Conservation (phyloP, 495 filamentous ascomycete species). For the Neurospora cerealis region DNA sequence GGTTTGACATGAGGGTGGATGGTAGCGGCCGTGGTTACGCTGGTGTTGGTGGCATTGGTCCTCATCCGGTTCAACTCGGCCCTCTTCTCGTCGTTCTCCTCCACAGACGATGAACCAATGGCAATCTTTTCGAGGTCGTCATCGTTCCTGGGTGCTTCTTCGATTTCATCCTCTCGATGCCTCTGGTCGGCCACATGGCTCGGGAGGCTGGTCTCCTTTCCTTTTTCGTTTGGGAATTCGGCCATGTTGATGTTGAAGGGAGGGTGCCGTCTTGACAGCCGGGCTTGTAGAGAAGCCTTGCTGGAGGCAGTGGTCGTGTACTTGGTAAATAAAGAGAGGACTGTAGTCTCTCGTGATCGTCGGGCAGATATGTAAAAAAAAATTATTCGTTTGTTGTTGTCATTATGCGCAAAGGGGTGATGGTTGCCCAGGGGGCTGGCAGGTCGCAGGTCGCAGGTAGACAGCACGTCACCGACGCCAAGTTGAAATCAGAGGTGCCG, state of each 20-base stretch:
- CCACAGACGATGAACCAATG: background rate
- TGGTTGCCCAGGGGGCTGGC: background rate
- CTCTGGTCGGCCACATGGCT: constrained; percentile 2
- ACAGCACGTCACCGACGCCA: background rate
- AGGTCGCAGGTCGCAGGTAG: background rate
- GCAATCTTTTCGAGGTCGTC: background rate
- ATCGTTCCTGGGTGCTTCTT: constrained; percentile 2
- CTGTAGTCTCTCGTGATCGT: background rate
- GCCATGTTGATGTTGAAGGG: background rate
- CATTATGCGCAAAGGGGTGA: background rate
- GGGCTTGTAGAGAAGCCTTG: background rate
- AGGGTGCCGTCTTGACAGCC: background rate
- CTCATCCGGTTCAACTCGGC: constrained; percentile 29
- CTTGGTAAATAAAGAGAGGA: background rate
- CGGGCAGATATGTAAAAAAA: background rate
- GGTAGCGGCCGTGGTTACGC: constrained; percentile 24
- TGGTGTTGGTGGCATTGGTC: constrained; percentile 37
- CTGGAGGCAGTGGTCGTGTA: background rate
- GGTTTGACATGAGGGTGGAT: constrained; percentile 19
- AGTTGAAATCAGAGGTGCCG: background rate
- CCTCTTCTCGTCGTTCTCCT: constrained; percentile 10
- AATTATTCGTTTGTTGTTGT: background rate
- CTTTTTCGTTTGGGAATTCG: constrained; percentile 1
- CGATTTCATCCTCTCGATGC: constrained; percentile 6
- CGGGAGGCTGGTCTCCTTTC: background rate